Percentiles rank a stretch among this genome's conserved stretches.
phyloP scores from a whole-genome alignment of 73 alveolate species.

The Tetrahymena thermophila region DNA sequence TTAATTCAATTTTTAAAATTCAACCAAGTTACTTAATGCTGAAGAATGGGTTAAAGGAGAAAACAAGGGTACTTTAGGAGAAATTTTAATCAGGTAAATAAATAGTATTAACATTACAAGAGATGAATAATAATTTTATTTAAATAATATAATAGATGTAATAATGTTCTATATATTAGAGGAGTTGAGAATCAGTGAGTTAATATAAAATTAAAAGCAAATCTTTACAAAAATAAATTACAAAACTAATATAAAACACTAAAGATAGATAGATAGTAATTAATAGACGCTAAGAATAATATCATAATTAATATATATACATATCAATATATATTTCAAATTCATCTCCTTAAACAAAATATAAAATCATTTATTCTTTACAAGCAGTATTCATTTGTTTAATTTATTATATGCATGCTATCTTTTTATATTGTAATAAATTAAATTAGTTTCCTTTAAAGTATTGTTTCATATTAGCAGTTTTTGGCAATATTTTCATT shows the following conservation, averaged over 20 bases:
- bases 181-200: background rate
- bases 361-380: no score
- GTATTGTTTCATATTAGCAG: no score
- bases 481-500: no score
- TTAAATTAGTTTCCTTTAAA: no score
- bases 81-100: constrained; percentile 32
- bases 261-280: background rate
- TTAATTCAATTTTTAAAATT: background rate
- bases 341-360: no score
- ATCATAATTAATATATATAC: background rate
- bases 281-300: background rate
- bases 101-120: background rate
- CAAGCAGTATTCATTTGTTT: no score
- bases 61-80: constrained; percentile 55
- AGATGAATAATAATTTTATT: background rate
- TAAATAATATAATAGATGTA: constrained; percentile 32
- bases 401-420: no score
- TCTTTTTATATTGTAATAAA: no score
- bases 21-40: constrained; percentile 27
- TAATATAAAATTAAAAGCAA: background rate
- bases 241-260: background rate
- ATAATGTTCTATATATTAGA: constrained; percentile 54
- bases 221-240: background rate
- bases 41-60: constrained; percentile 56
- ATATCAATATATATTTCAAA: background rate